Percentiles rank a stretch among this genome's conserved stretches.
phyloP scores from a whole-genome alignment of 495 filamentous ascomycete genomes.

The Penicillium pulvis region DNA sequence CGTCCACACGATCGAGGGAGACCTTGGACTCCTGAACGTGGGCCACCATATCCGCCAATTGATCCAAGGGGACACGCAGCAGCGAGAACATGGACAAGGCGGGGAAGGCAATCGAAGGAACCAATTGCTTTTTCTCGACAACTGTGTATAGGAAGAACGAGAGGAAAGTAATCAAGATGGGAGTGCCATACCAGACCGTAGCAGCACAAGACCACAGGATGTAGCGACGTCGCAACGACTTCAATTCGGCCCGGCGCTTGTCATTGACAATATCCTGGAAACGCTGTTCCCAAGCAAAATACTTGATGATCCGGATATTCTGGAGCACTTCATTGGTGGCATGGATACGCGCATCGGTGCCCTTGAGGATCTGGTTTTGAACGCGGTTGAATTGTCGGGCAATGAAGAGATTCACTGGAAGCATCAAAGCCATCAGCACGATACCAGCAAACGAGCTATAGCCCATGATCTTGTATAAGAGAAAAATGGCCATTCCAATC shows the following conservation, averaged over 20 bases:
- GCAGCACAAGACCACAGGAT: conserved; percentile 90
- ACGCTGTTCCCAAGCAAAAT: conserved; percentile 97
- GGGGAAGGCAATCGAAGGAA: conserved; percentile 94
- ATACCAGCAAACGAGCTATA: conserved; percentile 94
- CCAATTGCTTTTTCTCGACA: conserved; percentile 84
- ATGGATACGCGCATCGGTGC: conserved; percentile 95
- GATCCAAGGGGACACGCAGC: conserved; percentile 92
- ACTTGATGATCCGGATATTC: conserved; percentile 99
- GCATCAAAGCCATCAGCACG: conserved; percentile 81
- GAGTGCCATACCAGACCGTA: conserved; percentile 94
- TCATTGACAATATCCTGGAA: conserved; percentile 87
- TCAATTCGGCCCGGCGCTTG: conserved; percentile 78
- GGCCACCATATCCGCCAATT: conserved; percentile 97
- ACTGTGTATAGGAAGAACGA: conserved; percentile 93
- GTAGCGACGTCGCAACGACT: conserved; percentile 76
- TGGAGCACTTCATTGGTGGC: conserved; percentile 96
- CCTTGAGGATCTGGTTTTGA: conserved; percentile 88
- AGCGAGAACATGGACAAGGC: conserved; percentile 94
- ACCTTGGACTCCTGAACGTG: conserved; percentile 98
- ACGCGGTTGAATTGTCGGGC: conserved; percentile 79
- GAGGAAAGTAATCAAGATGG: conserved; percentile 92
- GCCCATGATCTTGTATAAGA: conserved; percentile 89
- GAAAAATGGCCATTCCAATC: conserved; percentile 67
- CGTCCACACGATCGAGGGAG: conserved; percentile 93
- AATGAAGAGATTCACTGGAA: conserved; percentile 87